Conservation (phyloP, 2,329 filamentous ascomycete species). For the Pestalotiopsis sp. region DNA sequence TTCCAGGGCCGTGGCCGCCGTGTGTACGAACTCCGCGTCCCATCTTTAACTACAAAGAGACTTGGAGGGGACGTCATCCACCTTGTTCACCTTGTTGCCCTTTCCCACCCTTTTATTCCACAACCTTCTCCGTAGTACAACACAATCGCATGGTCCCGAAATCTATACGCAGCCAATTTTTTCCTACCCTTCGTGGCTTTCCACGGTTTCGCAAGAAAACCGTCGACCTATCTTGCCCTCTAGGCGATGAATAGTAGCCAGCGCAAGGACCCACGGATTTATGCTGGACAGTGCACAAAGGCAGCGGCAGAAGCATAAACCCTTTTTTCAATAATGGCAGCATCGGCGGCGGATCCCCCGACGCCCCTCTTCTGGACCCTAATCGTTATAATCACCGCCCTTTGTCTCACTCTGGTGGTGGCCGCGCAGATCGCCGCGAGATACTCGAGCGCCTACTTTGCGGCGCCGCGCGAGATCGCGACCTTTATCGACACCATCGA, state of each 20-base stretch:
- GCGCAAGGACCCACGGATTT: not conserved
- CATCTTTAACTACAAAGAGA: conserved; percentile 8
- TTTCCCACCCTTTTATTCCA: not conserved
- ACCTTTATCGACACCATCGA: conserved; percentile 63
- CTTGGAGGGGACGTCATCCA: conserved; percentile 14
- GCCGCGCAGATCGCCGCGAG: conserved; percentile 53
- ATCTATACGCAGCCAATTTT: not conserved
- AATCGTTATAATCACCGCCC: conserved; percentile 59
- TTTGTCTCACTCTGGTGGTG: conserved; percentile 58
- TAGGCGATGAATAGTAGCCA: conserved; percentile 5
- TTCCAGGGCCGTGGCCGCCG: too few relatives aligned
- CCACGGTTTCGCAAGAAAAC: not conserved
- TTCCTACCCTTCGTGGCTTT: not conserved
- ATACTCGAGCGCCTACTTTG: conserved; percentile 58
- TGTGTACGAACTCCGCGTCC: not conserved
- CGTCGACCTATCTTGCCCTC: not conserved
- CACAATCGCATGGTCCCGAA: not conserved
- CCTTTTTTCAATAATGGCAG: conserved; percentile 1
- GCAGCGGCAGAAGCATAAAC: not conserved
- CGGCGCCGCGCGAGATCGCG: conserved; percentile 59
- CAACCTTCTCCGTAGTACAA: not conserved
- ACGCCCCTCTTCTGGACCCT: conserved; percentile 56
- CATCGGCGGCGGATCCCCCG: conserved; percentile 51
- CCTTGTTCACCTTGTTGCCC: not conserved
- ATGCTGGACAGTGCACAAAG: conserved; percentile 1